Conservation (phyloP, 2,329 filamentous ascomycete genomes). For the Cladophialophora immunda region DNA sequence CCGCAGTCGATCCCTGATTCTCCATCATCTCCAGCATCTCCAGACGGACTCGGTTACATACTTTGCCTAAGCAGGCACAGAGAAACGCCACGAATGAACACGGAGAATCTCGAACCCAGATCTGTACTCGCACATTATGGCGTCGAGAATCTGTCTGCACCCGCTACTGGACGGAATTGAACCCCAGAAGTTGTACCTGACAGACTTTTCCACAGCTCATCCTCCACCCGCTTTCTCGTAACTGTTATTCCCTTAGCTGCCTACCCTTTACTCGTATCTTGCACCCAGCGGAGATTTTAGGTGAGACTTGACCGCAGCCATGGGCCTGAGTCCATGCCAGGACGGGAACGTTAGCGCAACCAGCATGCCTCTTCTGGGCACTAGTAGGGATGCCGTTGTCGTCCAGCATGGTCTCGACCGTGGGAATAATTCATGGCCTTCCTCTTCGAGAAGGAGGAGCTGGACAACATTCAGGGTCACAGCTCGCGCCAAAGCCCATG, state of each 20-base stretch:
- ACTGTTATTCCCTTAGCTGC: background rate
- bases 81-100: background rate
- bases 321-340: background rate
- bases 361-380: background rate
- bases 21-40: background rate
- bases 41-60: background rate
- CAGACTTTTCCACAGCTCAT: background rate
- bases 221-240: background rate
- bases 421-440: background rate
- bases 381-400: background rate
- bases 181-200: background rate
- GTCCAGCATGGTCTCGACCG: background rate
- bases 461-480: background rate
- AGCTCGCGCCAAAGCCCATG: background rate
- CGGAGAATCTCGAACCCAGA: background rate
- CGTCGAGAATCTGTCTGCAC: too few relatives aligned
- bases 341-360: background rate
- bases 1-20: background rate
- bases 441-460: background rate
- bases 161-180: background rate
- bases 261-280: background rate
- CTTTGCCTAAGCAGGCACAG: background rate
- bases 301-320: background rate
- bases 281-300: background rate
- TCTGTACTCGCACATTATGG: background rate